A percentile compares a stretch with the other conserved stretches of the same genome.
phyloP scores from a whole-genome alignment of 1,139 yeast species.

The Kodamaea derodonti region DNA sequence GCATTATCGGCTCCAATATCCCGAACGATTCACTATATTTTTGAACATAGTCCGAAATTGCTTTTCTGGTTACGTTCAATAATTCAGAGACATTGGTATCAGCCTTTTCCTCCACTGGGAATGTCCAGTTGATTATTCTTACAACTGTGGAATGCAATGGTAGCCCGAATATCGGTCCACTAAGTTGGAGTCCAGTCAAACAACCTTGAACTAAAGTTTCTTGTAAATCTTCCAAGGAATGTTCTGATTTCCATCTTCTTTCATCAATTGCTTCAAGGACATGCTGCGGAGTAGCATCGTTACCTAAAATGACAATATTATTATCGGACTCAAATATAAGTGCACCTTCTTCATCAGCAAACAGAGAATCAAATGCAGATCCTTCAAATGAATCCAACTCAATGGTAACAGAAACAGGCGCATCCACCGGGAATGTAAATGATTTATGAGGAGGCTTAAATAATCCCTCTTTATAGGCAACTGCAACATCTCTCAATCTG shows the following conservation, averaged over 20 bases:
- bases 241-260: constrained; percentile 50
- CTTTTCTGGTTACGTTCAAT: constrained; percentile 30
- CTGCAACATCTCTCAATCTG: constrained; percentile 76
- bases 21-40: constrained; percentile 33
- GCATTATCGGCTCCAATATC: constrained; percentile 85
- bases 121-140: constrained; percentile 45
- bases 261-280: constrained; percentile 27
- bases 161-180: constrained; percentile 64
- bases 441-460: constrained; percentile 13
- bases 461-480: constrained; percentile 81
- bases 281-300: constrained; percentile 24
- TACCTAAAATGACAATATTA: constrained; percentile 32
- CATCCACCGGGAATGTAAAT: constrained; percentile 3
- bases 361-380: constrained; percentile 29
- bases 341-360: constrained; percentile 39
- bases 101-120: constrained; percentile 51
- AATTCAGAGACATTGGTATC: constrained; percentile 23
- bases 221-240: constrained; percentile 46
- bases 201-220: constrained; percentile 56
- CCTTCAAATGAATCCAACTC: constrained; percentile 54
- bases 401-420: constrained; percentile 28
- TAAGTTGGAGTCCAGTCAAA: constrained; percentile 72
- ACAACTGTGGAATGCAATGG: constrained; percentile 65
- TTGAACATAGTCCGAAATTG: constrained; percentile 34
- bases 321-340: constrained; percentile 32